Percentiles rank a stretch among this genome's conserved stretches.
Conservation (phyloP, 139 green algal genomes). For the Chlorella sp. region DNA sequence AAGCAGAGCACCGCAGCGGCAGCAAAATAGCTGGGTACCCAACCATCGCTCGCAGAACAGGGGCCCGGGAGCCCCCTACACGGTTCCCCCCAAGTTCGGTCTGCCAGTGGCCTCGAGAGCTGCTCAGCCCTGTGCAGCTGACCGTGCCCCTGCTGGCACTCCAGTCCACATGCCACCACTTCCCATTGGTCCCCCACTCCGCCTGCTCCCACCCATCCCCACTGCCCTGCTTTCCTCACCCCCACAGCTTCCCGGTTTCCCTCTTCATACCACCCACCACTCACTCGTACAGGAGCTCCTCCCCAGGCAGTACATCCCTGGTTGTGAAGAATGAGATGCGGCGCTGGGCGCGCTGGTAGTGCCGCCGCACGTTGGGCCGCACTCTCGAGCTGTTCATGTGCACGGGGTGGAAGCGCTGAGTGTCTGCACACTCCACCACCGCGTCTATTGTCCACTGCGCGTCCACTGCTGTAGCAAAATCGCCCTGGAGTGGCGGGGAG, state of each 20-base stretch:
- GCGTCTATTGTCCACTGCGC: constrained; percentile 61
- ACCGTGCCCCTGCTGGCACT: background rate
- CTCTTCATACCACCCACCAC: background rate
- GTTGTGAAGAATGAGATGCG: constrained; percentile 57
- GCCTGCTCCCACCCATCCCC: no score
- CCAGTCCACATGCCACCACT: background rate
- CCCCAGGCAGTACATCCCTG: constrained; percentile 37
- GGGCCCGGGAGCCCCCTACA: no score
- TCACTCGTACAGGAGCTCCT: constrained; percentile 36
- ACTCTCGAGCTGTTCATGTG: constrained; percentile 69
- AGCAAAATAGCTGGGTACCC: no score
- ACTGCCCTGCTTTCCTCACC: background rate
- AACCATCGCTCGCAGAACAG: no score
- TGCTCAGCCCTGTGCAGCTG: no score
- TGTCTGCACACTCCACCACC: constrained; percentile 31
- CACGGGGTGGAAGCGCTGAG: constrained; percentile 56
- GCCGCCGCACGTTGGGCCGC: constrained; percentile 57
- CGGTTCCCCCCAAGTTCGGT: no score
- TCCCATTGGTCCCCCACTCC: no score
- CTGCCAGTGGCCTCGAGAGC: no score
- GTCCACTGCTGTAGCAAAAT: constrained; percentile 57
- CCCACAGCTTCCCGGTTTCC: no score
- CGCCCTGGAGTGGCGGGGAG: constrained; percentile 23
- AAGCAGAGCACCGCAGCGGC: no score
- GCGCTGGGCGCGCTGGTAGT: constrained; percentile 32